phyloP scores from a whole-genome alignment of 306 rosid species.

The Cucumis melo region DNA sequence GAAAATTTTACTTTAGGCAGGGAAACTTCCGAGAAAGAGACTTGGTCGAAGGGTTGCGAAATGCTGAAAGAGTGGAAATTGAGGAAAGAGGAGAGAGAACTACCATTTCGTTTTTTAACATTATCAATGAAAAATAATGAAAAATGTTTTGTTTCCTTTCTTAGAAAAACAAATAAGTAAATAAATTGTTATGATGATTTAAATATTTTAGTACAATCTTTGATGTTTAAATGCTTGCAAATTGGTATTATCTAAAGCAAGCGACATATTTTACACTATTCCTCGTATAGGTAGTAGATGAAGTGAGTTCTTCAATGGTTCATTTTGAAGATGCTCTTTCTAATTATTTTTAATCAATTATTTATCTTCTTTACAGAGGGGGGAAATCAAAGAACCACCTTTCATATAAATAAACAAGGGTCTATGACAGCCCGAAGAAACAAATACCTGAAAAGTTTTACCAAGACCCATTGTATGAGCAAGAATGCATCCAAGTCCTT shows the following conservation, averaged over 20 bases:
- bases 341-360: background rate
- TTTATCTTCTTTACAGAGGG: background rate
- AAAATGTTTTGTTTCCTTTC: no score
- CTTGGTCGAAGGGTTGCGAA: no score
- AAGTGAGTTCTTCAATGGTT: background rate
- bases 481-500: slow-evolving; percentile 96
- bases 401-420: background rate
- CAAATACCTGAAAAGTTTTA: slow-evolving; percentile 87
- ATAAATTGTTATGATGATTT: background rate
- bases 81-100: no score
- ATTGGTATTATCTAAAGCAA: background rate
- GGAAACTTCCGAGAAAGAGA: no score
- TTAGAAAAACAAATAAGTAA: no score
- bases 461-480: slow-evolving; percentile 99
- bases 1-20: no score
- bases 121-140: no score
- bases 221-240: background rate
- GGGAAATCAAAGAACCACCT: background rate
- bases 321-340: background rate
- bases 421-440: background rate
- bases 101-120: no score
- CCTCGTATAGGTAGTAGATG: background rate
- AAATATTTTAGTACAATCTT: background rate
- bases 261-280: background rate
- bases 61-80: no score